These are phyloP conservation scores for Furcasterigmium sp. DNA, from an alignment of 2,329 filamentous ascomycete genomes.

Conservation along the genomic window DNA sequence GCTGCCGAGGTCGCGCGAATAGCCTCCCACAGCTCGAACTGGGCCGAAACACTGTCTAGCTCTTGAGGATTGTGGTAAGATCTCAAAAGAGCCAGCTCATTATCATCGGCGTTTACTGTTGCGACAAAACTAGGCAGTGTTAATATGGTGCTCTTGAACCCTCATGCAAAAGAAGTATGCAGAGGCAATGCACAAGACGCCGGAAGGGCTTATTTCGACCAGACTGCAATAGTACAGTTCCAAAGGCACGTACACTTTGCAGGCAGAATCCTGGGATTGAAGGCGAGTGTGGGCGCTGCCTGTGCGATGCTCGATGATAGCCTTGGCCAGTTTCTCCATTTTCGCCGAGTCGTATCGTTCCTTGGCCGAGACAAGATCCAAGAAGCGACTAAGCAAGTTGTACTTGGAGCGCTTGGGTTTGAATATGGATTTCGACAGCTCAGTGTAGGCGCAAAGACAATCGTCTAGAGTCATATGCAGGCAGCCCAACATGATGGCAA, in stretches of 20 bases:
- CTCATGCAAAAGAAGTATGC: too few species aligned
- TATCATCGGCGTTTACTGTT: slow-evolving; percentile 11
- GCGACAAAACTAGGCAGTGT: slow-evolving; percentile 10
- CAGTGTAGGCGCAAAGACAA: slow-evolving; percentile 14
- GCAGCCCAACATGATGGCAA: slow-evolving; percentile 16
- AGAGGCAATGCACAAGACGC: too few species aligned
- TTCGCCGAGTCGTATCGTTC: slow-evolving; percentile 9
- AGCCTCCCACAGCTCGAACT: slow-evolving; percentile 22
- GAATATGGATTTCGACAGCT: slow-evolving; percentile 14
- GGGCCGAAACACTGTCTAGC: not conserved
- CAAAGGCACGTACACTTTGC: slow-evolving; percentile 8
- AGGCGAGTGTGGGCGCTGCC: slow-evolving; percentile 7
- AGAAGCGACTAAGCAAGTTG: slow-evolving; percentile 8
- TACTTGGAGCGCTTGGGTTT: slow-evolving; percentile 12
- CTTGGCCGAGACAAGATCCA: slow-evolving; percentile 4
- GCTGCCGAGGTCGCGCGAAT: slow-evolving; percentile 27
- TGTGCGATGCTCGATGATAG: slow-evolving; percentile 9
- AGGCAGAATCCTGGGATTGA: not conserved
- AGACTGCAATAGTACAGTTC: too few species aligned
- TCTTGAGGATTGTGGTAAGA: slow-evolving; percentile 7
- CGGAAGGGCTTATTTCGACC: not conserved
- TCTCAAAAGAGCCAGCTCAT: slow-evolving; percentile 4
- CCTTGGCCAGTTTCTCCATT: slow-evolving; percentile 11
- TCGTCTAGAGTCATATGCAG: slow-evolving; percentile 16
- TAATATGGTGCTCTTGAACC: too few species aligned